Evolutionary conservation across 1,284 basidiomycete genomes (phyloP).

Genomic region (Tylopilus orsonianus): DNA sequence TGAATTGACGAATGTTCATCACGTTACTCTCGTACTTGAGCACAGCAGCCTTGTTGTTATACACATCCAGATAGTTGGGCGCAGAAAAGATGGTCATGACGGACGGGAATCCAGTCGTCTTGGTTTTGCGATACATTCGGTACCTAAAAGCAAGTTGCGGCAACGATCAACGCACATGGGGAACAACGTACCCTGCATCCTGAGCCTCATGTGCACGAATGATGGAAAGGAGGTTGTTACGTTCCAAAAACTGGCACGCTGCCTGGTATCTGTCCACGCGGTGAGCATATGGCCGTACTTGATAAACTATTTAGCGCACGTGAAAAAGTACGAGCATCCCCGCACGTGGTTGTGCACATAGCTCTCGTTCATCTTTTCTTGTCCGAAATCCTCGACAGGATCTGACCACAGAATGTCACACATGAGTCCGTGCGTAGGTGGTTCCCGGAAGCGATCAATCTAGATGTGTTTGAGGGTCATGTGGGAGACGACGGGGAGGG

Average conservation of each 20-base stretch:
- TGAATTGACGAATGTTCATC: constrained; percentile 95
- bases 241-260: constrained; percentile 90
- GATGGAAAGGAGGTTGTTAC: constrained; percentile 92
- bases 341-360: constrained; percentile 93
- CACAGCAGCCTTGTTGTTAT: constrained; percentile 96
- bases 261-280: constrained; percentile 82
- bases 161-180: background rate
- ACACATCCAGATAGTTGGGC: constrained; percentile 94
- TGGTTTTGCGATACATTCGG: constrained; percentile 96
- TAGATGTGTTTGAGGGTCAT: constrained; percentile 39
- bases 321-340: constrained; percentile 95
- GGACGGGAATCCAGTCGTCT: constrained; percentile 89
- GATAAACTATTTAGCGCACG: no score
- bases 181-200: constrained; percentile 77
- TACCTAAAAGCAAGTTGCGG: constrained; percentile 51
- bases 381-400: constrained; percentile 91
- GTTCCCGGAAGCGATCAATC: constrained; percentile 95
- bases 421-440: constrained; percentile 92
- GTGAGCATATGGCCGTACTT: no score
- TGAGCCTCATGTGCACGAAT: constrained; percentile 81
- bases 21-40: constrained; percentile 97
- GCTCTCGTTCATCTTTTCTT: constrained; percentile 82
- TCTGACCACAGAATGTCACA: constrained; percentile 96
- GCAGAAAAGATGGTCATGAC: constrained; percentile 98
- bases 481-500: background rate